phyloP scores from a whole-genome alignment of 371 early-diverging fungal species.

The Ordospora colligata region DNA sequence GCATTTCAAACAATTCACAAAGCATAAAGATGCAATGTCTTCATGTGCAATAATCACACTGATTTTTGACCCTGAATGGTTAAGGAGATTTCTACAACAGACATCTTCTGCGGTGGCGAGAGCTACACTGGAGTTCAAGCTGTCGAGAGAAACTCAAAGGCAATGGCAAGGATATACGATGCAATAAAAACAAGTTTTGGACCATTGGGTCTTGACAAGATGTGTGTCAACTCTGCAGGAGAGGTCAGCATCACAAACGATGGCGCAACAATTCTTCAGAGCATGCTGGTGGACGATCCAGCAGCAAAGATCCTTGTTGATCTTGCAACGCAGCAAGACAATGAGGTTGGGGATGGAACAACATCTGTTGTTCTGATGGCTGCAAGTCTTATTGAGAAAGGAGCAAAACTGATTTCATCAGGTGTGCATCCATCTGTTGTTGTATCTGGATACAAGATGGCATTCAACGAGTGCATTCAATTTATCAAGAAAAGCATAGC shows the following conservation, averaged over 20 bases:
- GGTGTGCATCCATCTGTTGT: conserved; percentile 95
- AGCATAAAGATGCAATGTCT: too few relatives aligned
- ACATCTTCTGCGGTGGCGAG: conserved; percentile 36
- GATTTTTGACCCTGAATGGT: conserved; percentile 22
- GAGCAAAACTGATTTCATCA: conserved; percentile 86
- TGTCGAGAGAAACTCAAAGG: conserved; percentile 29
- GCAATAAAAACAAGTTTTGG: conserved; percentile 94
- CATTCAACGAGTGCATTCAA: conserved; percentile 91
- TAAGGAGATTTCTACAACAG: conserved; percentile 30
- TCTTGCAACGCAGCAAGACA: conserved; percentile 95
- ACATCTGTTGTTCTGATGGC: conserved; percentile 98
- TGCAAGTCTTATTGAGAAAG: conserved; percentile 83
- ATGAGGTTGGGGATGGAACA: conserved; percentile 99
- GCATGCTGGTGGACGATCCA: conserved; percentile 92
- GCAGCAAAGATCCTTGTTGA: conserved; percentile 90
- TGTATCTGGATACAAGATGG: conserved; percentile 89
- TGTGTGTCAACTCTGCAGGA: conserved; percentile 97
- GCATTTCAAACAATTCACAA: too few relatives aligned
- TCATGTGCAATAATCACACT: too few relatives aligned
- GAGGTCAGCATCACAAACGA: conserved; percentile 98
- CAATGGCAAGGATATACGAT: conserved; percentile 63
- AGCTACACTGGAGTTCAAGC: conserved; percentile 23
- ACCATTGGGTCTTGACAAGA: conserved; percentile 98
- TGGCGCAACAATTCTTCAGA: conserved; percentile 93
- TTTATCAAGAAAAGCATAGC: conserved; percentile 86